phyloP scores from a whole-genome alignment of 768 basidiomycete species.

The Favolaschia claudopus region DNA sequence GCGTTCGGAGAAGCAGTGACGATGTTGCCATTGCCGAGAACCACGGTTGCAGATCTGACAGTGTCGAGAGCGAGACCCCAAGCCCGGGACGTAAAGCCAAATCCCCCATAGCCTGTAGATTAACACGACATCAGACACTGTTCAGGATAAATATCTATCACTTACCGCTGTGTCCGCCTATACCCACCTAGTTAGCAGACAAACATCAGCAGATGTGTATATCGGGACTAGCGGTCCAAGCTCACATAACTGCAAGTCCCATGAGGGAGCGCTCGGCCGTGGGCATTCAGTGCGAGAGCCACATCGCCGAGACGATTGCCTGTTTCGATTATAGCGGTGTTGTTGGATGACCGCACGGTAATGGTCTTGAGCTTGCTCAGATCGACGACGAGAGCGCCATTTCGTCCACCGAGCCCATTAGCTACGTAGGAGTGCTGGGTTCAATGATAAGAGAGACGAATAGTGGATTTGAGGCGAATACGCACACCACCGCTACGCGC shows the following conservation, averaged over 20 bases:
- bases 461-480: background rate
- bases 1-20: conserved; percentile 43
- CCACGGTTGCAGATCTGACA: conserved; percentile 48
- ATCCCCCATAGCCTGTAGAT: conserved; percentile 48
- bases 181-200: conserved; percentile 37
- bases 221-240: background rate
- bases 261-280: conserved; percentile 56
- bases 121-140: background rate
- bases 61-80: conserved; percentile 62
- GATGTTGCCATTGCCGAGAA: conserved; percentile 53
- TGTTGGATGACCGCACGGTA: conserved; percentile 40
- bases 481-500: conserved; percentile 56
- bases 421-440: conserved; percentile 58
- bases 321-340: conserved; percentile 48
- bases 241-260: conserved; percentile 58
- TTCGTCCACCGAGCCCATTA: conserved; percentile 53
- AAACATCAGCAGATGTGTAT: background rate
- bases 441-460: background rate
- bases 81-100: conserved; percentile 54
- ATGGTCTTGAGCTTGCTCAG: conserved; percentile 49
- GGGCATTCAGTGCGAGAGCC: conserved; percentile 44
- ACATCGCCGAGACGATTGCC: conserved; percentile 59
- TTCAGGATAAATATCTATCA: too few relatives aligned
- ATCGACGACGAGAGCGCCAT: conserved; percentile 56
- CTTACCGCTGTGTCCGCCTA: conserved; percentile 57